Percentiles rank a stretch among this genome's conserved stretches.
These are phyloP conservation scores for Vitis hybrid DNA, from an alignment of 177 flowering plant genomes.

Conservation along the genomic window DNA sequence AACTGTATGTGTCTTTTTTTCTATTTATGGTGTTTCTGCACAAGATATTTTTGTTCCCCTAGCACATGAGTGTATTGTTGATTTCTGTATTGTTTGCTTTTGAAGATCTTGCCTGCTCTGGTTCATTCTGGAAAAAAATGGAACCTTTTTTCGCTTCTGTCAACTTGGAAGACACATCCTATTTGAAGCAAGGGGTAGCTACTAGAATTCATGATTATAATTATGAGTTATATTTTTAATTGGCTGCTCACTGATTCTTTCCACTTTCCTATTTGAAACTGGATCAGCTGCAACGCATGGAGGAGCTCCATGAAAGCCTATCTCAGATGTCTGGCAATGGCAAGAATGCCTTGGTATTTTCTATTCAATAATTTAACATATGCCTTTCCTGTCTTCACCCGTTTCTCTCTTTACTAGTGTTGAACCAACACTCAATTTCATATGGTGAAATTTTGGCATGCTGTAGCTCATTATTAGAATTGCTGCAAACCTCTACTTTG, in stretches of 20 bases:
- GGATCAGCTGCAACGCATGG: constrained; percentile 33
- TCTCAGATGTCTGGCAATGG: constrained; percentile 26
- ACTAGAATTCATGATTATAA: neutral
- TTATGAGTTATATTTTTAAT: neutral
- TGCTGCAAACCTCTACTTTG: neutral
- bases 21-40: neutral
- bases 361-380: neutral
- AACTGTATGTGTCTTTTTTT: constrained; percentile 31
- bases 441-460: neutral
- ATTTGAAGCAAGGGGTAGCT: constrained; percentile 59
- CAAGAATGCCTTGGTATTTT: constrained; percentile 33
- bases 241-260: constrained; percentile 2
- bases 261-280: constrained; percentile 5
- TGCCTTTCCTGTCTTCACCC: neutral
- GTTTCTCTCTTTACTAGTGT: neutral
- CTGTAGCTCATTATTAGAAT: neutral
- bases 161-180: constrained; percentile 40
- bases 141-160: constrained; percentile 48
- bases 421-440: neutral
- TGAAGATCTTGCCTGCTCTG: constrained; percentile 55
- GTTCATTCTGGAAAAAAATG: constrained; percentile 73
- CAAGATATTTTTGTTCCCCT: neutral
- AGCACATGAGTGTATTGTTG: neutral
- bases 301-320: constrained; percentile 39
- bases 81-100: constrained; percentile 1